Percentiles rank a stretch among this genome's conserved stretches.
These are phyloP conservation scores for Podaxis mareebaensis DNA, from an alignment of 768 basidiomycete genomes.

Conservation along the genomic window DNA sequence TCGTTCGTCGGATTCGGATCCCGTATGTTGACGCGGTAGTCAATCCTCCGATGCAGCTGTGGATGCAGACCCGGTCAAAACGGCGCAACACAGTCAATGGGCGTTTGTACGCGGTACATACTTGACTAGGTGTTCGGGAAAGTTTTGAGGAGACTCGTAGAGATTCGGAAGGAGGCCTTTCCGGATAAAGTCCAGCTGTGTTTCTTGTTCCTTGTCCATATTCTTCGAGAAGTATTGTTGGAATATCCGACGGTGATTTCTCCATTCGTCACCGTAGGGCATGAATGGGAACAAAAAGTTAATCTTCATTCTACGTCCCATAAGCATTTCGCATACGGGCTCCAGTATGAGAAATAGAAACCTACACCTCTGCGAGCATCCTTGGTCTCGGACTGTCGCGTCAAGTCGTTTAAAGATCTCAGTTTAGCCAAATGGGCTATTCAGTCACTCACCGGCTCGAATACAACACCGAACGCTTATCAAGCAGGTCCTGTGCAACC, in stretches of 20 bases:
- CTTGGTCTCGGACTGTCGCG: neutral
- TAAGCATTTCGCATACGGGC: neutral
- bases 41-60: neutral
- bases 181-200: conserved; percentile 17
- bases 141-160: neutral
- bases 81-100: neutral
- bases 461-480: conserved; percentile 17
- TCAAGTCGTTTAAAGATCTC: neutral
- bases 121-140: conserved; percentile 4
- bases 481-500: conserved; percentile 17
- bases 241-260: conserved; percentile 16
- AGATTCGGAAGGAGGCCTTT: conserved; percentile 10
- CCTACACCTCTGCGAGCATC: conserved; percentile 9
- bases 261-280: conserved; percentile 15
- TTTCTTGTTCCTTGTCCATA: conserved; percentile 14
- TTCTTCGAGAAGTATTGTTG: conserved; percentile 10
- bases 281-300: conserved; percentile 9
- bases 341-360: neutral
- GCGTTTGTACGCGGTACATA: conserved; percentile 1
- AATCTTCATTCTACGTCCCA: conserved; percentile 2
- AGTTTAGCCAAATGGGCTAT: neutral
- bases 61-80: neutral
- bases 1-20: neutral
- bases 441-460: conserved; percentile 16
- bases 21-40: conserved; percentile 3